Percentiles rank a stretch among this genome's conserved stretches.
Evolutionary conservation across 2,329 filamentous ascomycete species (phyloP).

Genomic region (Trichoderma sp.): DNA sequence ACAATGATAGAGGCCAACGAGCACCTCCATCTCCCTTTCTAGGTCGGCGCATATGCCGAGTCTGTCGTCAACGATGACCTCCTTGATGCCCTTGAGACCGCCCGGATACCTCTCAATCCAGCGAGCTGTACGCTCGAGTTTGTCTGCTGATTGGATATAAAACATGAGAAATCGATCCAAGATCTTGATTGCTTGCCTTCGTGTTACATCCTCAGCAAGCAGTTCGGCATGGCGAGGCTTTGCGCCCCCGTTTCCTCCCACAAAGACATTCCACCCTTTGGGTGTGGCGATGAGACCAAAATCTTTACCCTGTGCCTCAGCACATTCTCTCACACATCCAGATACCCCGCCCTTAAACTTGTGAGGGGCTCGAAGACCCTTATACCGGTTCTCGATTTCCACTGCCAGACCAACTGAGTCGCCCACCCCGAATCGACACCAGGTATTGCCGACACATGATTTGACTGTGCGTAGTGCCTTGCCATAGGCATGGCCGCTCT

Average conservation of each 20-base stretch:
- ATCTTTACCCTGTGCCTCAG: constrained; percentile 90
- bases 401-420: constrained; percentile 92
- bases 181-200: constrained; percentile 78
- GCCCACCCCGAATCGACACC: constrained; percentile 86
- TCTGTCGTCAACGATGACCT: constrained; percentile 82
- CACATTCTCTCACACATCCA: constrained; percentile 89
- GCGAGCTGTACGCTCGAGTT: constrained; percentile 81
- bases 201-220: constrained; percentile 81
- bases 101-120: constrained; percentile 86
- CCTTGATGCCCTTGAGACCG: constrained; percentile 77
- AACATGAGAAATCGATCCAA: constrained; percentile 89
- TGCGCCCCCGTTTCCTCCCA: constrained; percentile 85
- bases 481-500: constrained; percentile 87
- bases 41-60: constrained; percentile 82
- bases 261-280: constrained; percentile 91
- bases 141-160: constrained; percentile 91
- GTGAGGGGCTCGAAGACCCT: constrained; percentile 84
- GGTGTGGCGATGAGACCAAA: constrained; percentile 91
- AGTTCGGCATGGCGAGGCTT: constrained; percentile 81
- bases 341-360: constrained; percentile 91
- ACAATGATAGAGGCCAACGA: constrained; percentile 83
- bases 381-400: constrained; percentile 84
- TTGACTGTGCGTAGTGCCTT: constrained; percentile 89
- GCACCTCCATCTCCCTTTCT: constrained; percentile 83
- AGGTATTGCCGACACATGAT: constrained; percentile 86